Evolutionary conservation across 2,329 filamentous ascomycete genomes (phyloP).

Genomic region (Knufia petricola): DNA sequence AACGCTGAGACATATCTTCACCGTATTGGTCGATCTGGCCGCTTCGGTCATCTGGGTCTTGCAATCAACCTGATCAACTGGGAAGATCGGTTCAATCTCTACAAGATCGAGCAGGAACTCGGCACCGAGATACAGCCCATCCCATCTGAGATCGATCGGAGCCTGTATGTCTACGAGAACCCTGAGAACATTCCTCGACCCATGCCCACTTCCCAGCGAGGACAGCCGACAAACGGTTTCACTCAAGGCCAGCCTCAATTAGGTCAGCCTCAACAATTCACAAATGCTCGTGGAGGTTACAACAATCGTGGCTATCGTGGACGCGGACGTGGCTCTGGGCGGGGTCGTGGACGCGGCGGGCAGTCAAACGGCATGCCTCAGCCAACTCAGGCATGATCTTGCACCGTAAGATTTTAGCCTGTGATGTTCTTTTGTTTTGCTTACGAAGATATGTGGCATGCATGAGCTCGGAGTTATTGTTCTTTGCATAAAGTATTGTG

Average conservation of each 20-base stretch:
- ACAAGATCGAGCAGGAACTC: conserved; percentile 95
- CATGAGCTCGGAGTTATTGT: conserved; percentile 21
- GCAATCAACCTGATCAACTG: conserved; percentile 99
- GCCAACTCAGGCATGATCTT: conserved; percentile 10
- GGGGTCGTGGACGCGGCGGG: conserved; percentile 24
- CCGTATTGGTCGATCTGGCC: conserved; percentile 92
- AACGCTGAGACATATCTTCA: conserved; percentile 98
- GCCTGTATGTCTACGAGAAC: conserved; percentile 93
- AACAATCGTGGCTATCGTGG: conserved; percentile 31
- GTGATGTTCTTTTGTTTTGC: conserved; percentile 13
- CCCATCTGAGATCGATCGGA: conserved; percentile 88
- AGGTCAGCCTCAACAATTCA: conserved; percentile 30
- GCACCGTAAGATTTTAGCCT: conserved; percentile 2
- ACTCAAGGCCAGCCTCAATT: conserved; percentile 27
- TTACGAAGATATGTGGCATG: conserved; percentile 22
- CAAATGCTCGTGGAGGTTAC: conserved; percentile 30
- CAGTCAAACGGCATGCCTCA: conserved; percentile 7
- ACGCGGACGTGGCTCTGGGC: conserved; percentile 36
- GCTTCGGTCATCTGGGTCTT: conserved; percentile 91
- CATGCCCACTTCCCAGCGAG: conserved; percentile 27
- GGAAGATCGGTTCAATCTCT: conserved; percentile 97
- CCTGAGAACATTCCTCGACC: conserved; percentile 91
- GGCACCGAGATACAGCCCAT: conserved; percentile 98
- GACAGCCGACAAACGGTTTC: conserved; percentile 16
- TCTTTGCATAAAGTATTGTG: conserved; percentile 17